Conservation (phyloP, 176 grass and related monocot species). For the Puya raimondii region DNA sequence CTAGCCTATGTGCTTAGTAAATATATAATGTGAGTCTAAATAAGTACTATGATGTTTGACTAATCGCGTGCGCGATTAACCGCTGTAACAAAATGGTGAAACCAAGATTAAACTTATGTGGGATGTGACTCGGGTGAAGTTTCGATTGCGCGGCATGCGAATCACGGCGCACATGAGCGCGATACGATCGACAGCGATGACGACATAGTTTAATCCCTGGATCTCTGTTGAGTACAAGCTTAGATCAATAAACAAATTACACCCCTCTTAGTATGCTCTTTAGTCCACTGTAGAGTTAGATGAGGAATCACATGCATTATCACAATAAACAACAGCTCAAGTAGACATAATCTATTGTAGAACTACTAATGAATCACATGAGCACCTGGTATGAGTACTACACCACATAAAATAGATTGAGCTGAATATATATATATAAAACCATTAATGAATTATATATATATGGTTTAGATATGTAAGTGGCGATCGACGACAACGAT, state of each 20-base stretch:
- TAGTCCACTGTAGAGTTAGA: too few relatives aligned
- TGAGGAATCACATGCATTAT: slow-evolving; percentile 3
- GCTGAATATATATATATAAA: not conserved
- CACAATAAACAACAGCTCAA: slow-evolving; percentile 3
- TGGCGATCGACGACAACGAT: too few relatives aligned
- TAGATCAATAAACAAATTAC: not conserved
- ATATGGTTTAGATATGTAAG: too few relatives aligned
- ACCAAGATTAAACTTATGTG: not conserved
- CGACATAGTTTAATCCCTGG: not conserved
- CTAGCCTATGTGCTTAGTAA: not conserved
- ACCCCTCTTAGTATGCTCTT: too few relatives aligned
- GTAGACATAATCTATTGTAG: slow-evolving; percentile 4
- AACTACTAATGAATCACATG: not conserved
- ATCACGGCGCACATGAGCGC: slow-evolving; percentile 1
- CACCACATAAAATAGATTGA: not conserved
- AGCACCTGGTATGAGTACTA: not conserved
- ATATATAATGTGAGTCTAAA: not conserved
- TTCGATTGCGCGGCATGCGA: not conserved
- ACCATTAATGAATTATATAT: not conserved
- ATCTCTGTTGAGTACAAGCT: not conserved
- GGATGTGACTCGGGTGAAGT: not conserved
- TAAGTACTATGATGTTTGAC: not conserved
- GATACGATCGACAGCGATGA: not conserved
- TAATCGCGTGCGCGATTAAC: not conserved
- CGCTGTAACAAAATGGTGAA: not conserved